These are phyloP conservation scores for Citrus sp. DNA, from an alignment of 345 rosid genomes.

Conservation along the genomic window DNA sequence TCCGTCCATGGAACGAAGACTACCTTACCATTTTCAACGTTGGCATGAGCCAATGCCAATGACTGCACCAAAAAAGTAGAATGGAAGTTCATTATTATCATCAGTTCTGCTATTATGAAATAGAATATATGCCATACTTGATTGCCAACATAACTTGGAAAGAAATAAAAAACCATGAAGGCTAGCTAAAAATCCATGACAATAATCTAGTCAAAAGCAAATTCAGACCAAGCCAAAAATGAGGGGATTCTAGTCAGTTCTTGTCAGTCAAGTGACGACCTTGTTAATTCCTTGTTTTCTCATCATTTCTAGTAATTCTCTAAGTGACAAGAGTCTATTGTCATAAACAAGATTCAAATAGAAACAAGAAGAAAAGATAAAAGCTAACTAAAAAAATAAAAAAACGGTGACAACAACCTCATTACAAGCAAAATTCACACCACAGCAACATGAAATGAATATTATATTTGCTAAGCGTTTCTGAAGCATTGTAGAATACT, in stretches of 20 bases:
- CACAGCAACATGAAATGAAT: background rate
- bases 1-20: conserved; percentile 86
- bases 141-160: background rate
- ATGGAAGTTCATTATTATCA: background rate
- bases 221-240: too few relatives aligned
- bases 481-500: too few relatives aligned
- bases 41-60: conserved; percentile 85
- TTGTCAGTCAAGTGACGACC: background rate
- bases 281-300: background rate
- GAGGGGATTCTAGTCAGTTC: too few relatives aligned
- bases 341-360: background rate
- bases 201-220: too few relatives aligned
- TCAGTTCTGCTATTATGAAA: background rate
- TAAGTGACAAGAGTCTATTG: background rate
- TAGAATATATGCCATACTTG: background rate
- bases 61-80: conserved; percentile 42
- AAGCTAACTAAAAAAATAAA: background rate
- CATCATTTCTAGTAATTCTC: background rate
- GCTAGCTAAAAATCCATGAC: background rate
- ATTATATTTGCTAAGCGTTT: background rate
- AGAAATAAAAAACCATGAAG: background rate
- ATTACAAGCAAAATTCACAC: background rate
- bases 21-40: conserved; percentile 79
- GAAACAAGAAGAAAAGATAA: background rate
- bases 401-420: background rate